A percentile compares a stretch with the other conserved stretches of the same genome.
phyloP scores from a whole-genome alignment of 2,329 filamentous ascomycete genomes.

The Fusarium albosuccineum region DNA sequence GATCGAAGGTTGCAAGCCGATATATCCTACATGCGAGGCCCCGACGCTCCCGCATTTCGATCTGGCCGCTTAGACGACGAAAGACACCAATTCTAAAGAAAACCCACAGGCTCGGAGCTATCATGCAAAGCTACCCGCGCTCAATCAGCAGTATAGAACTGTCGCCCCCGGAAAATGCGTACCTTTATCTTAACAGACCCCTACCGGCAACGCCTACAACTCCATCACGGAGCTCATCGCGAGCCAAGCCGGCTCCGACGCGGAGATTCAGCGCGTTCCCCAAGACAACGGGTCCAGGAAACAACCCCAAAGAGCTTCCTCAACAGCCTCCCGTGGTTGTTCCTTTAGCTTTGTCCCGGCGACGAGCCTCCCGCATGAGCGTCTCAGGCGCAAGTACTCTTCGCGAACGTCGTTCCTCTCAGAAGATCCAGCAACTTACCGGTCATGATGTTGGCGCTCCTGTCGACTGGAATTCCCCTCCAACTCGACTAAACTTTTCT shows the following conservation, averaged over 20 bases:
- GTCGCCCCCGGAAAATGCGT: conserved; percentile 42
- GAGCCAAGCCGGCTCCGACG: conserved; percentile 8
- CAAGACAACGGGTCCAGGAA: conserved; percentile 34
- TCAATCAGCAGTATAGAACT: conserved; percentile 35
- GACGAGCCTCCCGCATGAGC: conserved; percentile 37
- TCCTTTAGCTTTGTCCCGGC: conserved; percentile 29
- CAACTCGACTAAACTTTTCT: conserved; percentile 24
- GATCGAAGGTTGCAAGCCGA: conserved; percentile 21
- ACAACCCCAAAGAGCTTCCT: conserved; percentile 33
- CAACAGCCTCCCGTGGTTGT: conserved; percentile 28
- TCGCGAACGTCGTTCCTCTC: conserved; percentile 47
- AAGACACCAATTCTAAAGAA: conserved; percentile 2
- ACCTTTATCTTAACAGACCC: conserved; percentile 39
- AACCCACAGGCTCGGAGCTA: conserved; percentile 6
- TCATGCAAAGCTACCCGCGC: conserved; percentile 34
- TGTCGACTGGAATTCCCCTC: conserved; percentile 34
- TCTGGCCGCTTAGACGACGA: conserved; percentile 4
- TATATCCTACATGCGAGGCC: conserved; percentile 33
- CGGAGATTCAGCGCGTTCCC: conserved; percentile 37
- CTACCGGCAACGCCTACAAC: conserved; percentile 38
- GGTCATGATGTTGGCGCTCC: conserved; percentile 54
- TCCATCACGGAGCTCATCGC: conserved; percentile 20
- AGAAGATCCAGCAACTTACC: conserved; percentile 59
- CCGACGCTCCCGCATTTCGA: conserved; percentile 18
- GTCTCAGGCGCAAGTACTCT: conserved; percentile 32